phyloP scores from a whole-genome alignment of 805 yeast genomes.

The Lachancea sp. region DNA sequence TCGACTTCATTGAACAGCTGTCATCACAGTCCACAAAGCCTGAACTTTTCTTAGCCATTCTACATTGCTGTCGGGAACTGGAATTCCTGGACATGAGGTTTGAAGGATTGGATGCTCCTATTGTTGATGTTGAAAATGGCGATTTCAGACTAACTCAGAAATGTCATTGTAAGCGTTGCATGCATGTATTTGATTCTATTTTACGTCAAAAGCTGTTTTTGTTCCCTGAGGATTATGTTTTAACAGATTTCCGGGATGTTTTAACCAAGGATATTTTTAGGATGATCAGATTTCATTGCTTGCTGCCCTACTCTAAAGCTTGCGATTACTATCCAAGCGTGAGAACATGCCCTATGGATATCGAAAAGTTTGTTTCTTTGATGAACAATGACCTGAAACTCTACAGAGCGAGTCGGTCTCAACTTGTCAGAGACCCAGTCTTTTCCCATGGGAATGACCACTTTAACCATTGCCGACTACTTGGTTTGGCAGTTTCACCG shows the following conservation, averaged over 20 bases:
- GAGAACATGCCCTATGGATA: conserved; percentile 37
- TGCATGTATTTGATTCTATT: conserved; percentile 29
- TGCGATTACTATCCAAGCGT: conserved; percentile 40
- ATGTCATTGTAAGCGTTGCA: conserved; percentile 29
- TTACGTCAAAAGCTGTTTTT: conserved; percentile 33
- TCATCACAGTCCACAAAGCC: conserved; percentile 32
- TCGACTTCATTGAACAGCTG: conserved; percentile 36
- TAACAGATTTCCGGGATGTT: conserved; percentile 26
- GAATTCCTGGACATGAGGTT: conserved; percentile 37
- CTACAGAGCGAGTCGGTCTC: conserved; percentile 24
- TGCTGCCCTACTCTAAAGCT: conserved; percentile 40
- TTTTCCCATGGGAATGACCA: background rate
- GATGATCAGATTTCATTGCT: conserved; percentile 32
- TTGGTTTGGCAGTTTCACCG: background rate
- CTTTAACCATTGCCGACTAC: background rate
- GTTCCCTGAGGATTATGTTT: conserved; percentile 25
- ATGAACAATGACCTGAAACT: conserved; percentile 23
- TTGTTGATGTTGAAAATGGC: conserved; percentile 23
- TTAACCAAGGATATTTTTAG: conserved; percentile 35
- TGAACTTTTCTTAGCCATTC: conserved; percentile 32
- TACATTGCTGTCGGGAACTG: conserved; percentile 31
- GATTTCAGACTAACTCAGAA: conserved; percentile 28
- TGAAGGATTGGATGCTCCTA: conserved; percentile 31
- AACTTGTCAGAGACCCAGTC: conserved; percentile 14
- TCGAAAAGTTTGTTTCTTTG: conserved; percentile 25